Percentiles rank a stretch among this genome's conserved stretches.
Conservation (phyloP, 192 early-diverging fungal species). For the Coemansia pectinata region DNA sequence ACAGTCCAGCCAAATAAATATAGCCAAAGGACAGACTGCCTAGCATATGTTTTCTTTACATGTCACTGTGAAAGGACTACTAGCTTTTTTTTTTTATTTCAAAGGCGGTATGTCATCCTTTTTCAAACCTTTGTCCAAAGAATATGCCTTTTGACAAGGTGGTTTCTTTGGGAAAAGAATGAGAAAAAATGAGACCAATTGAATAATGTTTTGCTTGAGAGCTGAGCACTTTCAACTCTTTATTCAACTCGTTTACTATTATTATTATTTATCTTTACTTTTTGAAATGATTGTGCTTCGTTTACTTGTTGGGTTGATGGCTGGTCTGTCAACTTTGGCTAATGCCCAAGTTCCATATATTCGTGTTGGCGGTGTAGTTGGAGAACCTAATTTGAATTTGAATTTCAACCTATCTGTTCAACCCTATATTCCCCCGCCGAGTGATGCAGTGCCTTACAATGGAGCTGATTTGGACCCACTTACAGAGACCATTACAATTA, state of each 20-base stretch:
- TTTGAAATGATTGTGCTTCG: constrained; percentile 3
- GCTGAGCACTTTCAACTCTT: neutral
- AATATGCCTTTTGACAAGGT: neutral
- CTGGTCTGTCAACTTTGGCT: constrained; percentile 21
- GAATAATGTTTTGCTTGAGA: neutral
- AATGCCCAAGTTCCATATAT: neutral
- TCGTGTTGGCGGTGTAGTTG: neutral
- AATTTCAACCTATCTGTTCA: neutral
- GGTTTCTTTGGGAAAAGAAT: neutral
- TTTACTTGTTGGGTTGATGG: constrained; percentile 11
- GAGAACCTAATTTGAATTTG: neutral
- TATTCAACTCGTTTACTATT: neutral
- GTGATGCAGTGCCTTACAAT: neutral
- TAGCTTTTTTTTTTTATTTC: neutral
- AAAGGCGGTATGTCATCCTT: neutral
- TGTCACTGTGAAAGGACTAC: neutral
- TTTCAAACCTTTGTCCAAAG: neutral
- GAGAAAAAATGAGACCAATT: neutral
- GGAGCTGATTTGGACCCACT: neutral
- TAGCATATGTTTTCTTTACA: neutral
- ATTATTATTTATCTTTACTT: neutral
- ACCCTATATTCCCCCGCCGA: neutral
- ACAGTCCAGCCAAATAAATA: neutral
- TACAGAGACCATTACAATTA: neutral
- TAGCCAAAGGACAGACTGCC: neutral